phyloP scores from a whole-genome alignment of 257 asterid genomes.

The Solanum dulcamara region DNA sequence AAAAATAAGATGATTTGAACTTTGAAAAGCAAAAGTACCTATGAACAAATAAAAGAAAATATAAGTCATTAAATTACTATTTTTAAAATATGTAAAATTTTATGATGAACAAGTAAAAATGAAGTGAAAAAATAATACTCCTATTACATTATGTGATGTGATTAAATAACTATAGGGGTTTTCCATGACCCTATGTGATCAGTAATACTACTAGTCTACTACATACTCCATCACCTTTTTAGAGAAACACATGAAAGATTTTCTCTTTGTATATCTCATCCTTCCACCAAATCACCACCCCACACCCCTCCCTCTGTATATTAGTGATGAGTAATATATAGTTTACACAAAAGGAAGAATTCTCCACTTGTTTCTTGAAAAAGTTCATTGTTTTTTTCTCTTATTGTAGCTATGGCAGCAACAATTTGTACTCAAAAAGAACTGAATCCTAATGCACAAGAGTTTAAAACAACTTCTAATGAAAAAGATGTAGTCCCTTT shows the following conservation, averaged over 20 bases:
- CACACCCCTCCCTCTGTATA: fast-evolving
- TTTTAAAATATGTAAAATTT: too few relatives aligned
- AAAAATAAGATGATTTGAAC: too few relatives aligned
- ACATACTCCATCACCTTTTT: background rate
- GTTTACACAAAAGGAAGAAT: background rate
- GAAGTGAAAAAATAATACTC: too few relatives aligned
- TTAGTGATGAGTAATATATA: background rate
- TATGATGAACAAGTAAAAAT: too few relatives aligned
- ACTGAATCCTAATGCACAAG: background rate
- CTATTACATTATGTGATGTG: too few relatives aligned
- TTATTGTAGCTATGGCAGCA: background rate
- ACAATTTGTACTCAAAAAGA: background rate
- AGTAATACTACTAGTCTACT: background rate
- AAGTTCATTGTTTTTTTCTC: background rate
- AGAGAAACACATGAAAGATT: background rate
- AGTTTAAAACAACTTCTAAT: background rate
- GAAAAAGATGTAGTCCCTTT: background rate
- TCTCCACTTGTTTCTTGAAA: background rate
- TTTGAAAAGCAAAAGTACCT: too few relatives aligned
- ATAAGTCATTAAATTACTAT: too few relatives aligned
- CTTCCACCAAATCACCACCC: background rate
- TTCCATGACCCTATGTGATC: background rate
- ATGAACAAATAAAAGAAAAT: too few relatives aligned
- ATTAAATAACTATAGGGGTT: background rate
- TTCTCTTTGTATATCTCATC: background rate